These are phyloP conservation scores for Aspergillus unguis DNA, from an alignment of 2,329 filamentous ascomycete genomes.

Conservation along the genomic window DNA sequence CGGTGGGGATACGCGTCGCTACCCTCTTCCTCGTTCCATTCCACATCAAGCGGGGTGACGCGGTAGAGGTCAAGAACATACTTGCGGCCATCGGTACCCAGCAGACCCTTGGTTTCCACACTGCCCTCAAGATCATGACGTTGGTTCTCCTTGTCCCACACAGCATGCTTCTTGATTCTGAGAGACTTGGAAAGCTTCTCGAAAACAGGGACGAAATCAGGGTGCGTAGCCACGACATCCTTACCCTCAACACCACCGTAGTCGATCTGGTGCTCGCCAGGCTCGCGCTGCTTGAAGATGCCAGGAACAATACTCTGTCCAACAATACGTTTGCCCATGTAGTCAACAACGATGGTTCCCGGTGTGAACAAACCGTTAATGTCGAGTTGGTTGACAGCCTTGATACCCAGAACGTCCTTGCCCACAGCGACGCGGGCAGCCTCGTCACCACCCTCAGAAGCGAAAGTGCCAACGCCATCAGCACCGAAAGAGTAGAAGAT, in stretches of 20 bases:
- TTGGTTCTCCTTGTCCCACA: conserved; percentile 96
- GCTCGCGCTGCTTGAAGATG: conserved; percentile 97
- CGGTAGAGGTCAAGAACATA: conserved; percentile 97
- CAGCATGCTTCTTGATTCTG: conserved; percentile 87
- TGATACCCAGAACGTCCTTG: conserved; percentile 93
- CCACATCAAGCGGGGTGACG: conserved; percentile 84
- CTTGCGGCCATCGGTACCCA: conserved; percentile 93
- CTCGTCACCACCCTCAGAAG: conserved; percentile 92
- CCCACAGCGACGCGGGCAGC: conserved; percentile 92
- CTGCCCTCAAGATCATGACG: conserved; percentile 90
- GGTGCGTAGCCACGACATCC: conserved; percentile 86
- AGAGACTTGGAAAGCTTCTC: conserved; percentile 86
- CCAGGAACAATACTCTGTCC: conserved; percentile 97
- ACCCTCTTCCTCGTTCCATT: conserved; percentile 77
- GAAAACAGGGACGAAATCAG: conserved; percentile 79
- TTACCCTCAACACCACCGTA: conserved; percentile 98
- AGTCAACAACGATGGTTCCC: conserved; percentile 94
- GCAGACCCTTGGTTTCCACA: conserved; percentile 95
- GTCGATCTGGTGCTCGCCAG: conserved; percentile 97
- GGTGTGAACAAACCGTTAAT: conserved; percentile 92
- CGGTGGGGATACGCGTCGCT: conserved; percentile 76
- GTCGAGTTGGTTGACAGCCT: conserved; percentile 93
- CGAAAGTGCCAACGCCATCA: conserved; percentile 95
- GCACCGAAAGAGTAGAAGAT: conserved; percentile 99
- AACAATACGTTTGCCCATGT: conserved; percentile 93